These are phyloP conservation scores for Saccharomycopsis amapae DNA, from an alignment of 805 yeast species.

Conservation along the genomic window DNA sequence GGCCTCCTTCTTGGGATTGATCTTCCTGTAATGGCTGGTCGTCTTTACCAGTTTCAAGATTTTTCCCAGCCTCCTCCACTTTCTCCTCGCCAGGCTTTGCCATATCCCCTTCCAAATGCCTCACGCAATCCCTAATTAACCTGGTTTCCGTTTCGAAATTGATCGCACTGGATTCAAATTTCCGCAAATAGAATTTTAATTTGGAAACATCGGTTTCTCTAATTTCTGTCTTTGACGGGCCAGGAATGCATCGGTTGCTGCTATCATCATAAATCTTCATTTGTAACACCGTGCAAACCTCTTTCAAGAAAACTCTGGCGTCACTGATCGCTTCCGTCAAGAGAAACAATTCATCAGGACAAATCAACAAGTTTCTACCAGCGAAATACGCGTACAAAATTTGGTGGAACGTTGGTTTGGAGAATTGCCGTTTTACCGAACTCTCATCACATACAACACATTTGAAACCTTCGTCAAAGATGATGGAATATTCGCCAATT, in stretches of 20 bases:
- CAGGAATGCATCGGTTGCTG: constrained; percentile 21
- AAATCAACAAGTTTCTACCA: constrained; percentile 27
- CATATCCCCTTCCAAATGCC: background rate
- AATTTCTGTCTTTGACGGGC: constrained; percentile 22
- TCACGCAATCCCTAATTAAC: constrained; percentile 1
- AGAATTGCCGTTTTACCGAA: constrained; percentile 28
- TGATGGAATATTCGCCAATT: constrained; percentile 27
- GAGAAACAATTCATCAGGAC: constrained; percentile 31
- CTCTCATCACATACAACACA: constrained; percentile 46
- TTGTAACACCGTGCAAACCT: constrained; percentile 20
- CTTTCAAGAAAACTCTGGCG: constrained; percentile 17
- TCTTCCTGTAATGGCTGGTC: background rate
- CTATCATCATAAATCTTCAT: constrained; percentile 23
- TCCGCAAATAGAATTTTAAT: constrained; percentile 39
- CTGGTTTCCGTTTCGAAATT: constrained; percentile 3
- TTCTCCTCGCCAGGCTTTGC: background rate
- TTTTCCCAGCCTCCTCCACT: background rate
- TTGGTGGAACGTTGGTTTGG: constrained; percentile 31
- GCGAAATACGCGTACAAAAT: constrained; percentile 26
- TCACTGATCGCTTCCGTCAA: constrained; percentile 23
- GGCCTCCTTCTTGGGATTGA: background rate
- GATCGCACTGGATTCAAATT: constrained; percentile 32
- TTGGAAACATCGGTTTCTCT: constrained; percentile 25
- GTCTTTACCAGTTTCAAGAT: background rate
- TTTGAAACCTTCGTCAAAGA: constrained; percentile 33